These are phyloP conservation scores for Mycena maculata DNA, from an alignment of 768 basidiomycete species.

Conservation along the genomic window DNA sequence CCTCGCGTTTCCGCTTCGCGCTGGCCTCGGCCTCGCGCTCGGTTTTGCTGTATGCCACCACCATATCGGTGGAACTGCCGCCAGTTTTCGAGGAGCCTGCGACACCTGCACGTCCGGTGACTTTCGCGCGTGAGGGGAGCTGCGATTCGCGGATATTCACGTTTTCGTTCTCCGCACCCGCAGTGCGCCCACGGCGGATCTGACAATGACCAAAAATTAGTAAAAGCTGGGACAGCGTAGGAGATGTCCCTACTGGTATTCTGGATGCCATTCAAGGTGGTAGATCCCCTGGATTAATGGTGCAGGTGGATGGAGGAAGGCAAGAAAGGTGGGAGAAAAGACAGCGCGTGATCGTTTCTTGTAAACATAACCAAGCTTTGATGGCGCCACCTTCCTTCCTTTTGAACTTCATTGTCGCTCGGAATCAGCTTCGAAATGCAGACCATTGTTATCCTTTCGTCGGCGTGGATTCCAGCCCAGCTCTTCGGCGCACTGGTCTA, in stretches of 20 bases:
- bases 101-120: neutral
- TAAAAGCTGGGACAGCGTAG: neutral
- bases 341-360: slow-evolving; percentile 8
- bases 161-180: slow-evolving; percentile 32
- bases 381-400: neutral
- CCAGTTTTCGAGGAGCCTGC: slow-evolving; percentile 4
- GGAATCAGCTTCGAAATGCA: too few relatives aligned
- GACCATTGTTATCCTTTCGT: too few relatives aligned
- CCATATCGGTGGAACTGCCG: neutral
- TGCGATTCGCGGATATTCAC: neutral
- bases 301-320: slow-evolving; percentile 1
- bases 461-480: too few relatives aligned
- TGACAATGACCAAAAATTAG: neutral
- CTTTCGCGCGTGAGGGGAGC: slow-evolving; percentile 14
- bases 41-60: slow-evolving; percentile 14
- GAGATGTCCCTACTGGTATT: slow-evolving; percentile 17
- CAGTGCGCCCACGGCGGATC: slow-evolving; percentile 30
- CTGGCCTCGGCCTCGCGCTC: slow-evolving; percentile 16
- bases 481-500: too few relatives aligned
- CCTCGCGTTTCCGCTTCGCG: slow-evolving; percentile 34
- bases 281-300: neutral
- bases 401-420: neutral
- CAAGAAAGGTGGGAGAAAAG: neutral
- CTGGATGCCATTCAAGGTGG: slow-evolving; percentile 28
- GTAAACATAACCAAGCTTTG: slow-evolving; percentile 2